Conservation (phyloP, 371 early-diverging fungal genomes). For the Mortierella sp. region DNA sequence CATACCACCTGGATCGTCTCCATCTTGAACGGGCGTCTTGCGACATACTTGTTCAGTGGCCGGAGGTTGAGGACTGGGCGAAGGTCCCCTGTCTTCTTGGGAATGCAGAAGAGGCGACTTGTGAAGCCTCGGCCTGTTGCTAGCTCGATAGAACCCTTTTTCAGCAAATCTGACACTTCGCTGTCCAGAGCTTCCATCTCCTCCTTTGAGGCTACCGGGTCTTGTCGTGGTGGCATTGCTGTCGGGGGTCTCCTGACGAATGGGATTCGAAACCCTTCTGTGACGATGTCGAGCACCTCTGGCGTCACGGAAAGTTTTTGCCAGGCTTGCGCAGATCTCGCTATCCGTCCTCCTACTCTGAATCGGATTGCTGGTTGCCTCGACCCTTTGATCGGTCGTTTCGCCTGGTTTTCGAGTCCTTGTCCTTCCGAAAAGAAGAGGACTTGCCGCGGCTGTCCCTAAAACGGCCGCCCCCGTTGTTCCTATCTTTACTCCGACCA, state of each 20-base stretch:
- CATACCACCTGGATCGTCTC: constrained; percentile 1
- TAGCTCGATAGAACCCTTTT: constrained; percentile 28
- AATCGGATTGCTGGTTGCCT: background rate
- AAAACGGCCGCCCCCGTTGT: too few species aligned
- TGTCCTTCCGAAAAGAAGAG: too few species aligned
- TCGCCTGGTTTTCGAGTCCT: background rate
- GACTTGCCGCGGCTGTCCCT: too few species aligned
- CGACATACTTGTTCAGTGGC: constrained; percentile 26
- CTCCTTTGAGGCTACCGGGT: constrained; percentile 2
- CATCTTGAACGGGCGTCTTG: constrained; percentile 14
- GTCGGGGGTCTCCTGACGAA: constrained; percentile 12
- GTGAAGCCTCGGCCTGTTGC: constrained; percentile 20
- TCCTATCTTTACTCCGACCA: too few species aligned
- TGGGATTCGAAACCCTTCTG: constrained; percentile 20
- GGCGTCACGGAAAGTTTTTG: background rate
- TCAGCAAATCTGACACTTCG: constrained; percentile 22
- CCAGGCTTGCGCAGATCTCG: background rate
- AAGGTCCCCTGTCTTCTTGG: constrained; percentile 38
- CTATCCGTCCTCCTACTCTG: constrained; percentile 3
- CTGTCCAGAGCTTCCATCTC: constrained; percentile 13
- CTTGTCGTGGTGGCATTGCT: background rate
- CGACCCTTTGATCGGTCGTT: background rate
- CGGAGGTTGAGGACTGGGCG: constrained; percentile 42
- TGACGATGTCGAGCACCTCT: background rate
- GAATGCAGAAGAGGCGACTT: constrained; percentile 27